Base-by-base conservation (phyloP, 1,284 basidiomycete genomes). In the Microstroma glucosiphilum region DNA sequence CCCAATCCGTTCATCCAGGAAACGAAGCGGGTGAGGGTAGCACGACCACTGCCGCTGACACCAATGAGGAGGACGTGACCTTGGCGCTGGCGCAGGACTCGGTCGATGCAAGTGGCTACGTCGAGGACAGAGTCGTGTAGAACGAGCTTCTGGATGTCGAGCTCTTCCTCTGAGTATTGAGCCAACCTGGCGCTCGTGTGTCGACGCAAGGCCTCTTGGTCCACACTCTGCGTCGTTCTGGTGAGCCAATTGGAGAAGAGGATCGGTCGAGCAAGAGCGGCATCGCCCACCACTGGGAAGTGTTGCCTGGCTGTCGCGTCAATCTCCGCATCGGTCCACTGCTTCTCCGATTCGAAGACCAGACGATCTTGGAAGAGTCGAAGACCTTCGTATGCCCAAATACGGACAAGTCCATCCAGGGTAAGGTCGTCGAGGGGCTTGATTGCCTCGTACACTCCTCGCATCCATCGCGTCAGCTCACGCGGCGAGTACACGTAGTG, bases 1-100 rank as follows among this genome's bases (percentile, higher is more conserved):
- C 90, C 93, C 54, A 99, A 83, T 51, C 96, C 96, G 72, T 98
- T 96, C 88, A 99, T 92, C 96, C 96, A 99, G 0, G 96, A 96
- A 49, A 98, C 96, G 80, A 99, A 99, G 60, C 96, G 88, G 37
- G 96, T 96, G 1, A 99, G 82, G 0, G 94, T 99, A 1, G 96
- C 99, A 90, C 98, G 96, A 66, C 96, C 96, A 77, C 91, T 92
- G 53, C 96, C 96, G 70, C 91, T 93, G 67, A 98, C 92, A 80
- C 96, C 96, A 72, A 99, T 98, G 56, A 99, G 84, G 21, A 99
- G 83, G 51, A 98, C 79, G 82, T 99, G 96, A 0, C 96, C 96
- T 79, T 97, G 94, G 4, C 96, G 85, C 81, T 99, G 96, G 23
- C 94, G 86, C 87, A 99, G 94, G n/a, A 98, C 96, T 74, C 96